phyloP scores from a whole-genome alignment of 2,329 filamentous ascomycete genomes.

The Penicillium sp. region DNA sequence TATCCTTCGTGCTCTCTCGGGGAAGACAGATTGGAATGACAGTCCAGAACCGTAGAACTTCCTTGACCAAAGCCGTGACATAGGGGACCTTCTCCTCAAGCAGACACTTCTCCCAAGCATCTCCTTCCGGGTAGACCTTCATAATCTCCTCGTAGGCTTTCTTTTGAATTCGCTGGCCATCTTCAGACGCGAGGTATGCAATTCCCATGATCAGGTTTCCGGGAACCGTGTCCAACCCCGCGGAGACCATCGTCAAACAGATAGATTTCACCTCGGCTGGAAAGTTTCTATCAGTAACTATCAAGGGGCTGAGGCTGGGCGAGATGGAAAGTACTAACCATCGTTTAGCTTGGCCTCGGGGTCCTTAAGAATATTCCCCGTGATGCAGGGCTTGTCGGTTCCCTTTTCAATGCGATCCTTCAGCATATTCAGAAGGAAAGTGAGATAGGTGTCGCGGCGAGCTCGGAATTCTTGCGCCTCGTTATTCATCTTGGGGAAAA shows the following conservation, averaged over 20 bases:
- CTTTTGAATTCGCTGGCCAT: slow-evolving; percentile 72
- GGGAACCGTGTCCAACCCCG: slow-evolving; percentile 79
- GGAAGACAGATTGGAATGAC: slow-evolving; percentile 81
- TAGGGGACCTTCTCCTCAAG: slow-evolving; percentile 77
- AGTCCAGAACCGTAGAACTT: slow-evolving; percentile 76
- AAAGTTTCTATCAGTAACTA: slow-evolving; percentile 30
- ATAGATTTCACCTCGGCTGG: slow-evolving; percentile 78
- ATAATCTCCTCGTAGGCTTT: slow-evolving; percentile 72
- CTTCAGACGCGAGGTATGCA: slow-evolving; percentile 70
- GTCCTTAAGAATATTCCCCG: slow-evolving; percentile 71
- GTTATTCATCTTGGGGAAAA: slow-evolving; percentile 65
- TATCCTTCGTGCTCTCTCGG: slow-evolving; percentile 71
- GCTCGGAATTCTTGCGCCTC: slow-evolving; percentile 68
- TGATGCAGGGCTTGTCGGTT: slow-evolving; percentile 70
- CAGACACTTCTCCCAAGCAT: slow-evolving; percentile 76
- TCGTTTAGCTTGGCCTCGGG: slow-evolving; percentile 71
- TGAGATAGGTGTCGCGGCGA: slow-evolving; percentile 70
- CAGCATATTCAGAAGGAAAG: slow-evolving; percentile 61
- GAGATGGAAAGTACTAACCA: slow-evolving; percentile 57
- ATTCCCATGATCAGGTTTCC: slow-evolving; percentile 80
- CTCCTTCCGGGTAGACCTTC: slow-evolving; percentile 70
- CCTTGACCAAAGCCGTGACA: slow-evolving; percentile 76
- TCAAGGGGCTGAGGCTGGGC: too few relatives aligned
- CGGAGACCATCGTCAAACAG: slow-evolving; percentile 80
- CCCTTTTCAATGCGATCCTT: slow-evolving; percentile 65